Evolutionary conservation across 2,329 filamentous ascomycete species (phyloP).

Genomic region (Xylogone sp.): DNA sequence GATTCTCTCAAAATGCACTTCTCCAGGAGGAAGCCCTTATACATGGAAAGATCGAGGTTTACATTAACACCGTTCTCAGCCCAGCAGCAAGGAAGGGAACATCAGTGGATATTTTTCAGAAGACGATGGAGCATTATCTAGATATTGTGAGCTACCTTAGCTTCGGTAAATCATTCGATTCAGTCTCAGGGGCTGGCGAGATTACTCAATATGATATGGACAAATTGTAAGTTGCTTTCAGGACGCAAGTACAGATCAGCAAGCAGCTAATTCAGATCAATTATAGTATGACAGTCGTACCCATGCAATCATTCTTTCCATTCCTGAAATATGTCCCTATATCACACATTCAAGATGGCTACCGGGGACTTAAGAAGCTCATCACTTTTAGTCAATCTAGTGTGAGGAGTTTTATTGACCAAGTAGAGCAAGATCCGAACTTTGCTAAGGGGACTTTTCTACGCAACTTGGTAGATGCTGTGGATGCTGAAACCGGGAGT

Average conservation of each 20-base stretch:
- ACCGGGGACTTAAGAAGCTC: not conserved
- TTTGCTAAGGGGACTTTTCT: not conserved
- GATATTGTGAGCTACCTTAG: not conserved
- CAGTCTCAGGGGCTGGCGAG: not conserved
- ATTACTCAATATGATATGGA: not conserved
- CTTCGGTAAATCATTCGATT: not conserved
- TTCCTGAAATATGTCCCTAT: not conserved
- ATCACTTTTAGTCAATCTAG: not conserved
- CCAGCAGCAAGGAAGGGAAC: not conserved
- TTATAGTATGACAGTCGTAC: not conserved
- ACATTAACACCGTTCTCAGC: not conserved
- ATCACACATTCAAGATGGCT: not conserved
- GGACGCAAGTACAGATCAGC: not conserved
- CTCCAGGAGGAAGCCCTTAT: conserved; percentile 24
- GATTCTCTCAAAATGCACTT: conserved; percentile 29
- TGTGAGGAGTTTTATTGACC: not conserved
- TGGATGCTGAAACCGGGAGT: not conserved
- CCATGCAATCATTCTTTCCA: not conserved
- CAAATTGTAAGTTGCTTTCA: not conserved
- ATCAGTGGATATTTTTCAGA: not conserved
- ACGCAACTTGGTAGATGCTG: not conserved
- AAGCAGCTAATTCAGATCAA: not conserved
- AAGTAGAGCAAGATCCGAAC: not conserved
- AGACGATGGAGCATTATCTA: not conserved
- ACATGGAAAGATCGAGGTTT: not conserved